These are phyloP conservation scores for Ophiostoma ulmi DNA, from an alignment of 2,329 filamentous ascomycete genomes.

Conservation along the genomic window DNA sequence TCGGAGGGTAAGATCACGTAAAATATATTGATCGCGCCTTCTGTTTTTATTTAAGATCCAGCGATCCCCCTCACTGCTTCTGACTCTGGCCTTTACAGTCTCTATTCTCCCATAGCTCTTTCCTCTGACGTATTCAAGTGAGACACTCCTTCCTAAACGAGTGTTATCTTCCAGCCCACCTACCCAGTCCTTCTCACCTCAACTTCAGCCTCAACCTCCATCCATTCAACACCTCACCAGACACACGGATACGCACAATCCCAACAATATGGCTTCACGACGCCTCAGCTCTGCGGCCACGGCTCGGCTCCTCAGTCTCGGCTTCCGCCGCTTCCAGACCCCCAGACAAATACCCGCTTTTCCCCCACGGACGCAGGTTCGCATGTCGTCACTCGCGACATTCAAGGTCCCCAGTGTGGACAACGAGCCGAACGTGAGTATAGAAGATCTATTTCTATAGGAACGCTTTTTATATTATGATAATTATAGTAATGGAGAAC, in stretches of 20 bases:
- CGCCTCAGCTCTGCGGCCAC: constrained; percentile 22
- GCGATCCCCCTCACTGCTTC: background rate
- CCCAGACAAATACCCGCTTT: constrained; percentile 10
- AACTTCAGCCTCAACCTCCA: background rate
- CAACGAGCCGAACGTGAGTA: constrained; percentile 92
- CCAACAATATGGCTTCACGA: constrained; percentile 24
- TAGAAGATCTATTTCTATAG: no score
- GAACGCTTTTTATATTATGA: background rate
- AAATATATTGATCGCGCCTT: background rate
- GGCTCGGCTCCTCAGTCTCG: constrained; percentile 22
- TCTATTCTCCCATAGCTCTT: background rate
- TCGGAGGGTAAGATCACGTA: background rate
- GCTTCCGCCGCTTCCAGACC: constrained; percentile 19
- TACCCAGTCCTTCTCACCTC: background rate
- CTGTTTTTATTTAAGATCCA: constrained; percentile 3
- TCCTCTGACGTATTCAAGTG: background rate
- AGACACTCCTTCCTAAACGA: constrained; percentile 1
- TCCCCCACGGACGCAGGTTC: constrained; percentile 27
- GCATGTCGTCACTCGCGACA: constrained; percentile 60
- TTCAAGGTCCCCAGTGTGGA: constrained; percentile 83
- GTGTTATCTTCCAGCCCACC: background rate
- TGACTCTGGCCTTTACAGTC: background rate
- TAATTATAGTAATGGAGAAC: background rate
- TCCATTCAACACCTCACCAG: background rate
- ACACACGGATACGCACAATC: background rate